Base-by-base conservation (phyloP, 352 stramenopile species). In the Globisporangium carolinianum region DNA sequence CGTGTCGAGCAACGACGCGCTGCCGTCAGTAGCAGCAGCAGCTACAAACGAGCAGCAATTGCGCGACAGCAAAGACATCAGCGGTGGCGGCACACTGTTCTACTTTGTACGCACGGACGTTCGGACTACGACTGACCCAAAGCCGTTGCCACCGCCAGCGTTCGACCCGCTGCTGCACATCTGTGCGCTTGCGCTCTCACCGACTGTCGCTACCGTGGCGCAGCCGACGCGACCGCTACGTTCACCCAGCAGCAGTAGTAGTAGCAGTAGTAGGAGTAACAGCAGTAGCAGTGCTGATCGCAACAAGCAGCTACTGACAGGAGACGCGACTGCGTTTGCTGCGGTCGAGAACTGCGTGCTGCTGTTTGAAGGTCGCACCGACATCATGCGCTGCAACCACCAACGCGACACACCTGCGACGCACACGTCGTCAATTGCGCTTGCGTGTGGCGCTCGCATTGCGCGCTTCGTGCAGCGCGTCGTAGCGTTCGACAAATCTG, bases 121-220 rank as follows among this genome's bases (percentile, higher is more conserved):
- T 32, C 24, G 1, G 24, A 32, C 24, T 32, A 32, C 11, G 5
- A 47, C 12, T 47, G 42, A 12, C 11, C 11, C 36, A 37, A 17
- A 32, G 24, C 24, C 24, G 24, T 32, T 32, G 24, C 24, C 24
- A 32, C 24, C 54, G 9, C 58, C 50, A 43, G 17, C 50, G 43
- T 78, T 81, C 41, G 62, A 78, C 47, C 69, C 72, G 6, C 55
- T 69, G 14, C 48, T 38, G 17, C 72, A 81, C 47, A 4, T 75
- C 17, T 71, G 64, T 17, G 72, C 69, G 11, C 76, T 81, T n/a
- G 61, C 50, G 9, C 63, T 81, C 47, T 35, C 51, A 10, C 15
- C 53, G 15, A 65, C 68, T 7, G 43, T 75, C 47, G 51, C 24
- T 32, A 32, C 24, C 3, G 24, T 3, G 24, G 63, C 41, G 35